These are phyloP conservation scores for Ceratocystis cacaofunesta DNA, from an alignment of 2,329 filamentous ascomycete species.

Conservation along the genomic window DNA sequence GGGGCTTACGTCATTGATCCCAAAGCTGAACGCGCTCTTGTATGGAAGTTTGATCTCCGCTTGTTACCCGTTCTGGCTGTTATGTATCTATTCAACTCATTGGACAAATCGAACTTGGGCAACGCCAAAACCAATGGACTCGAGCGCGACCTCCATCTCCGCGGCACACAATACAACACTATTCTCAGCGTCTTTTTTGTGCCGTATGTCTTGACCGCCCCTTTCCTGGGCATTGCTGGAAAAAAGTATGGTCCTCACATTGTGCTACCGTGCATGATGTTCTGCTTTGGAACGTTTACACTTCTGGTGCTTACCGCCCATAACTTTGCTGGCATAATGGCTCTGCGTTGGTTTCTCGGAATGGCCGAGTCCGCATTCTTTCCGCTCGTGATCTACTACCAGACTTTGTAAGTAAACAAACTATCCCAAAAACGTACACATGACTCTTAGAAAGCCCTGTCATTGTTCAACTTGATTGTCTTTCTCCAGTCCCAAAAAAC, in stretches of 20 bases:
- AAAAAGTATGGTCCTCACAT: constrained; percentile 55
- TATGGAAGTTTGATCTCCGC: constrained; percentile 40
- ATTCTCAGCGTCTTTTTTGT: constrained; percentile 61
- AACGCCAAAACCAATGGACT: constrained; percentile 43
- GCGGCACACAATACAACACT: constrained; percentile 51
- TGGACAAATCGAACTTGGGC: constrained; percentile 31
- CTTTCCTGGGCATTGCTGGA: constrained; percentile 42
- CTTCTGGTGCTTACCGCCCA: constrained; percentile 39
- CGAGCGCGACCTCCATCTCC: constrained; percentile 35
- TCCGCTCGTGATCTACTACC: constrained; percentile 38
- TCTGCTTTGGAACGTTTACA: constrained; percentile 53
- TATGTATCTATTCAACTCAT: constrained; percentile 39
- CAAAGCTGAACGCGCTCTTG: constrained; percentile 35
- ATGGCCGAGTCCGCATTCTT: constrained; percentile 41
- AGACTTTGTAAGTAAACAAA: constrained; percentile 23
- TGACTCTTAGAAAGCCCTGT: background rate
- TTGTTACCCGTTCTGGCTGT: constrained; percentile 38
- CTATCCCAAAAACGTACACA: background rate
- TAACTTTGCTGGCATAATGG: constrained; percentile 36
- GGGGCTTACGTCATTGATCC: constrained; percentile 23
- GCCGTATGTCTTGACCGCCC: constrained; percentile 58
- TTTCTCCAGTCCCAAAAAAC: background rate
- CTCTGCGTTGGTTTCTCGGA: constrained; percentile 38
- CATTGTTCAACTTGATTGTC: background rate
- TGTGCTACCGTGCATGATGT: constrained; percentile 58